Evolutionary conservation across 805 yeast species (phyloP).

Genomic region (Yamadazyma olivae): DNA sequence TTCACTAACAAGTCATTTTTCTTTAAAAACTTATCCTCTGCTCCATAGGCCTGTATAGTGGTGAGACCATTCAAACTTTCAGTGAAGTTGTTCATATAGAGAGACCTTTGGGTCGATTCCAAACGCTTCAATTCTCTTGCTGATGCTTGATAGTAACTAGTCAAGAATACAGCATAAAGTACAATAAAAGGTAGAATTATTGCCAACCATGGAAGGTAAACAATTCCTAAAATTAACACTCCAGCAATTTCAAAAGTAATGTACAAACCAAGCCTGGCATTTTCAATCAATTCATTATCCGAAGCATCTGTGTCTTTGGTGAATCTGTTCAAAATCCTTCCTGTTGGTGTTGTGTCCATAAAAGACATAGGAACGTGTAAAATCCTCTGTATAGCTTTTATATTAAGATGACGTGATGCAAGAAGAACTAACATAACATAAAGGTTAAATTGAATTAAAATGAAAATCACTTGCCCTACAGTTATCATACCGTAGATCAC

Average conservation of each 20-base stretch:
- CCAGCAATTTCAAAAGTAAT: constrained; percentile 57
- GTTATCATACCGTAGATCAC: constrained; percentile 68
- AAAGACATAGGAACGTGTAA: constrained; percentile 78
- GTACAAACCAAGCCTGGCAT: constrained; percentile 55
- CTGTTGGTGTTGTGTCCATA: constrained; percentile 83
- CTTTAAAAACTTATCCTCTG: constrained; percentile 19
- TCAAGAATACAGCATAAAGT: constrained; percentile 18
- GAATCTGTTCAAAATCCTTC: constrained; percentile 79
- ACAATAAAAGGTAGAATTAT: constrained; percentile 31
- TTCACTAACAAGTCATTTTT: constrained; percentile 24
- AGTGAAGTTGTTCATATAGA: constrained; percentile 33
- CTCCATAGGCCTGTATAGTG: constrained; percentile 31
- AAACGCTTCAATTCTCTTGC: constrained; percentile 37
- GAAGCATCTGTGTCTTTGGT: constrained; percentile 83
- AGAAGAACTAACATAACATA: constrained; percentile 39
- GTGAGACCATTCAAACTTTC: constrained; percentile 34
- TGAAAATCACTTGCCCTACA: constrained; percentile 43
- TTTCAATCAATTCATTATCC: constrained; percentile 76
- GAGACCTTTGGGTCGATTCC: constrained; percentile 36
- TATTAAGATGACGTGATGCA: constrained; percentile 56
- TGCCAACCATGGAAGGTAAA: constrained; percentile 39
- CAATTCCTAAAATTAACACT: constrained; percentile 35
- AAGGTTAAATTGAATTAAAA: constrained; percentile 40
- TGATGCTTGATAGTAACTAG: constrained; percentile 33
- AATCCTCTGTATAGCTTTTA: constrained; percentile 55